These are phyloP conservation scores for Lyophyllum atratum DNA, from an alignment of 768 basidiomycete species.

Conservation along the genomic window DNA sequence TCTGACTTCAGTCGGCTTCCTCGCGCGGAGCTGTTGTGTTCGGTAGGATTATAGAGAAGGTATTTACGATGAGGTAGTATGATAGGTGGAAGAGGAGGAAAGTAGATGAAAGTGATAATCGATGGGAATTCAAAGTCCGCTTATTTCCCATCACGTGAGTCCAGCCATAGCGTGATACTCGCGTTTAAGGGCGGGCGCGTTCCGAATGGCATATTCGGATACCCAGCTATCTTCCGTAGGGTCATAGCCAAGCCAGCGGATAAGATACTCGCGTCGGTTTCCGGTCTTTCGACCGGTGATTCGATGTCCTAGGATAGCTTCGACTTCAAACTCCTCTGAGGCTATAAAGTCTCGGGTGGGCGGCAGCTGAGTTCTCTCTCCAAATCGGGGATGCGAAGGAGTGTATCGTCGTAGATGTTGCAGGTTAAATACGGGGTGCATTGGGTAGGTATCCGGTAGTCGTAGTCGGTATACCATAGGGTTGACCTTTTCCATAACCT, in stretches of 20 bases:
- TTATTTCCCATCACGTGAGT: neutral
- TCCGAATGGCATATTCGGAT: neutral
- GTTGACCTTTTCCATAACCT: constrained; percentile 18
- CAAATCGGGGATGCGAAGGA: neutral
- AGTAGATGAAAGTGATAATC: neutral
- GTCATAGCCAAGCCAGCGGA: neutral
- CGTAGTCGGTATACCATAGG: constrained; percentile 23
- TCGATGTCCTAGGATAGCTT: neutral
- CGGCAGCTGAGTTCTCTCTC: neutral
- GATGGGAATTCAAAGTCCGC: neutral
- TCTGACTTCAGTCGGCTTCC: too few species aligned
- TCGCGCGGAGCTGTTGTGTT: too few species aligned
- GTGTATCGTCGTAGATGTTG: neutral
- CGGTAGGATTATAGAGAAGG: too few species aligned
- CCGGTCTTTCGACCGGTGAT: neutral
- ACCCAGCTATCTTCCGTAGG: neutral
- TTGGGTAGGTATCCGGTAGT: constrained; percentile 24
- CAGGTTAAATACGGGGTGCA: constrained; percentile 21
- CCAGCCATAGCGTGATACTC: neutral
- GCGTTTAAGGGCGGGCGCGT: neutral
- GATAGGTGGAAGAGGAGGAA: neutral
- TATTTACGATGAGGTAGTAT: too few species aligned
- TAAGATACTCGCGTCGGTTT: neutral
- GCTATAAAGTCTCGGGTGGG: neutral
- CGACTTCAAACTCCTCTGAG: neutral